phyloP scores from a whole-genome alignment of 1,284 basidiomycete genomes.

The Ustilago esculenta region DNA sequence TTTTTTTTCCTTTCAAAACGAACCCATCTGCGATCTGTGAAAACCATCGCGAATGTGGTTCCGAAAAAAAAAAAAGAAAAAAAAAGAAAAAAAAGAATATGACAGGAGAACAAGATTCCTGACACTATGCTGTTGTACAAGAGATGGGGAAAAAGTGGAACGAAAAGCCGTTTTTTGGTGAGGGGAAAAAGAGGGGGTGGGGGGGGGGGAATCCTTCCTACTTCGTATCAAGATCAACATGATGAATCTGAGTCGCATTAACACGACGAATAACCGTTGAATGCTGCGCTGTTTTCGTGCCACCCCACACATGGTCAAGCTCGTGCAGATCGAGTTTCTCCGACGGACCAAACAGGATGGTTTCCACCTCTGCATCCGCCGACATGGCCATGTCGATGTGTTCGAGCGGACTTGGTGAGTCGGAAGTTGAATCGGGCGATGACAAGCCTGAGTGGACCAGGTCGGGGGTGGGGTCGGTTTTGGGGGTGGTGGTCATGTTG shows the following conservation, averaged over 20 bases:
- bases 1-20: too few species aligned
- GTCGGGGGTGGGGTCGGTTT: constrained; percentile 24
- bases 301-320: constrained; percentile 43
- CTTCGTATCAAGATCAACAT: constrained; percentile 12
- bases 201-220: neutral
- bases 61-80: constrained; percentile 3
- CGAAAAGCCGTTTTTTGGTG: neutral
- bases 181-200: neutral
- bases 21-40: too few species aligned
- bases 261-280: constrained; percentile 20
- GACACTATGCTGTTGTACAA: constrained; percentile 30
- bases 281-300: constrained; percentile 29
- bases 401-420: constrained; percentile 35
- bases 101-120: too few species aligned
- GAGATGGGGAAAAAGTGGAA: neutral
- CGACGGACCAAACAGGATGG: constrained; percentile 41
- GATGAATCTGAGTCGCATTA: constrained; percentile 7
- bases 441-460: constrained; percentile 31
- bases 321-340: constrained; percentile 48
- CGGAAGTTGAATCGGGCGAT: constrained; percentile 31
- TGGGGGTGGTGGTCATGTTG: constrained; percentile 11
- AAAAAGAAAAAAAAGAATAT: constrained; percentile 4
- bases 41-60: too few species aligned
- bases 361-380: constrained; percentile 41
- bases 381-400: constrained; percentile 17